Conservation (phyloP, 192 early-diverging fungal species). For the Coemansia sp. region DNA sequence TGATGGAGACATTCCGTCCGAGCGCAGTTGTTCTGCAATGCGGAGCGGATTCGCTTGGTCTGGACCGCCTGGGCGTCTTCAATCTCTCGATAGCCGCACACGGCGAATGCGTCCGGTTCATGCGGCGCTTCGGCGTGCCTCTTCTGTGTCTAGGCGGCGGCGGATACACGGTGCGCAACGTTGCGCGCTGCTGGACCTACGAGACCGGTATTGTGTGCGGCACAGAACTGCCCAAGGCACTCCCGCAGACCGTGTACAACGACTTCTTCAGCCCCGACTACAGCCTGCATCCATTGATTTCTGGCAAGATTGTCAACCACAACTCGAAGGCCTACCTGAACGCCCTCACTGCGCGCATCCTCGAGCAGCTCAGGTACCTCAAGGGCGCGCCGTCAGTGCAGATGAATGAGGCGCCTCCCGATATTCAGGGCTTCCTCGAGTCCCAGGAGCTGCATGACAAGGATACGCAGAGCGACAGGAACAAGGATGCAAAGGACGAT, state of each 20-base stretch:
- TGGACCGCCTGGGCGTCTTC: constrained; percentile 93
- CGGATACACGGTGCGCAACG: constrained; percentile 98
- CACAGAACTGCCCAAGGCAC: constrained; percentile 67
- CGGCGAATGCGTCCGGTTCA: constrained; percentile 86
- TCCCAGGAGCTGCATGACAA: constrained; percentile 29
- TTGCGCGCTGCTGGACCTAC: constrained; percentile 92
- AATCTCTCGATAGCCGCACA: constrained; percentile 92
- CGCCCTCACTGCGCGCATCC: constrained; percentile 67
- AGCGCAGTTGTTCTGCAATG: constrained; percentile 93
- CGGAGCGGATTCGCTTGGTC: constrained; percentile 94
- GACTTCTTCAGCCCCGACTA: constrained; percentile 90
- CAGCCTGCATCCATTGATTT: constrained; percentile 82
- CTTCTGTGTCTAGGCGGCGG: constrained; percentile 93
- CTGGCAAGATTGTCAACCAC: constrained; percentile 81
- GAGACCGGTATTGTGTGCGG: constrained; percentile 89
- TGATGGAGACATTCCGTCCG: constrained; percentile 93
- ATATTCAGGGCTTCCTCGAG: constrained; percentile 55
- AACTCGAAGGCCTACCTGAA: constrained; percentile 84
- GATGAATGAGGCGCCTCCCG: constrained; percentile 84
- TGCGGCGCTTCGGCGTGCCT: constrained; percentile 90
- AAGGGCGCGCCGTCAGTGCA: constrained; percentile 92
- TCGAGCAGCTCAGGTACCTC: constrained; percentile 87
- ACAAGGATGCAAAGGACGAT: constrained; percentile 32
- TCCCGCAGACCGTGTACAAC: constrained; percentile 78
- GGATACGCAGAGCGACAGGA: constrained; percentile 23